Conservation (phyloP, 345 rosid species). For the Dipteronia sinensis region DNA sequence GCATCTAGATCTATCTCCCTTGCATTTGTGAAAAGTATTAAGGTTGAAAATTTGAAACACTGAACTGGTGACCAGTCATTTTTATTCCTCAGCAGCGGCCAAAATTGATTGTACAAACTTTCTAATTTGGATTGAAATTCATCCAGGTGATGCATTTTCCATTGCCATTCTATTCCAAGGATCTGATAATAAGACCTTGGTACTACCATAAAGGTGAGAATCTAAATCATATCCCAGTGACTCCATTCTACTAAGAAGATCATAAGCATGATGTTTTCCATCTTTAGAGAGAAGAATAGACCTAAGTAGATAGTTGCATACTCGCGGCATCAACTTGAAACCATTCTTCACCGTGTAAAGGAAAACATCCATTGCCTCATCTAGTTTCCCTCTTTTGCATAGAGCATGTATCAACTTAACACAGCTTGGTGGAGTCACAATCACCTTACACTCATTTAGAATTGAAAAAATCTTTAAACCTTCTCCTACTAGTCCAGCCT, state of each 20-base stretch:
- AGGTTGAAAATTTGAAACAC: background rate
- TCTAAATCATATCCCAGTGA: conserved; percentile 63
- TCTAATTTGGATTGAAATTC: conserved; percentile 4
- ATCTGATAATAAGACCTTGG: conserved; percentile 38
- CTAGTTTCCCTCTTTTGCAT: conserved; percentile 53
- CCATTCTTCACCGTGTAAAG: conserved; percentile 67
- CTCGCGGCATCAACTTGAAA: conserved; percentile 48
- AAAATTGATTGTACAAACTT: conserved; percentile 9
- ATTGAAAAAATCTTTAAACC: conserved; percentile 63
- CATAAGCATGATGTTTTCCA: conserved; percentile 38
- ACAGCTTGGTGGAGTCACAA: conserved; percentile 75
- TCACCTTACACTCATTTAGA: conserved; percentile 54
- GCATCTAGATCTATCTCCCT: too few species aligned
- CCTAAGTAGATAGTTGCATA: conserved; percentile 59
- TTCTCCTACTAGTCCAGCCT: conserved; percentile 56
- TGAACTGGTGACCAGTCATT: too few species aligned
- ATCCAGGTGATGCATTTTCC: conserved; percentile 33
- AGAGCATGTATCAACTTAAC: conserved; percentile 62
- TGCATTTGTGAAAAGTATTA: background rate
- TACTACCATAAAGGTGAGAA: conserved; percentile 34
- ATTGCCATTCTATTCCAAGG: conserved; percentile 11
- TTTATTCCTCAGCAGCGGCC: conserved; percentile 7
- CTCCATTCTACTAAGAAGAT: conserved; percentile 57
- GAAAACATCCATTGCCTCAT: conserved; percentile 65
- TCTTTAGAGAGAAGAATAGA: conserved; percentile 47